Conservation (phyloP, 2,329 filamentous ascomycete genomes). For the Ramularia endophylla region DNA sequence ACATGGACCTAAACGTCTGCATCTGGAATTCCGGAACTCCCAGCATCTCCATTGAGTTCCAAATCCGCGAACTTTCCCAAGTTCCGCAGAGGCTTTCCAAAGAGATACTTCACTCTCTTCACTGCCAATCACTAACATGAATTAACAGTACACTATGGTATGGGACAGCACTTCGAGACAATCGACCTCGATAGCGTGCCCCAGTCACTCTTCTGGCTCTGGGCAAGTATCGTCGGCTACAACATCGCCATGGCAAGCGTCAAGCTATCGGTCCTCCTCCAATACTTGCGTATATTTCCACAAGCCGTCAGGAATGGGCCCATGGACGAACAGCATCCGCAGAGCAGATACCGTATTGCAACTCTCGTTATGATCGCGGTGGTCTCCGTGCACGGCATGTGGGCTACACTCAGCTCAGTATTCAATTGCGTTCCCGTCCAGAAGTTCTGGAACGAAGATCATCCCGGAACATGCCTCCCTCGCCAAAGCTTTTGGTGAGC, state of each 20-base stretch:
- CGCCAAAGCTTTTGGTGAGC: conserved; percentile 22
- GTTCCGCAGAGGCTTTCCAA: too few species aligned
- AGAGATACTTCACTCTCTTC: too few species aligned
- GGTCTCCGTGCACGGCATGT: conserved; percentile 22
- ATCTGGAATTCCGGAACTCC: too few species aligned
- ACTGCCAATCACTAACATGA: too few species aligned
- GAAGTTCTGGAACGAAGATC: conserved; percentile 23
- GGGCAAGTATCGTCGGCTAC: conserved; percentile 14
- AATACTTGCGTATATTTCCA: conserved; percentile 20
- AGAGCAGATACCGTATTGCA: conserved; percentile 9
- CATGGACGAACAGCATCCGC: too few species aligned
- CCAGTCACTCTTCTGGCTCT: conserved; percentile 12
- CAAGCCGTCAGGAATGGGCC: background rate
- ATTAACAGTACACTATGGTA: conserved; percentile 16
- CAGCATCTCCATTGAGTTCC: too few species aligned
- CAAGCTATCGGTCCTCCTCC: conserved; percentile 19
- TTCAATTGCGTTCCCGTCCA: conserved; percentile 26
- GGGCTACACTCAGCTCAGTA: conserved; percentile 21
- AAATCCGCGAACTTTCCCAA: too few species aligned
- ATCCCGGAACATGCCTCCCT: conserved; percentile 17
- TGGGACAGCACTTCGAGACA: conserved; percentile 11
- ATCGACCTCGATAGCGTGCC: conserved; percentile 6
- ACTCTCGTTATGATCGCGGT: conserved; percentile 19
- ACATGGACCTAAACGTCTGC: too few species aligned
- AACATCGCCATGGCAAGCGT: conserved; percentile 11